Evolutionary conservation across 441 rosid genomes (phyloP), one percentile per base, ranked within the genome.

Genomic region (Mallotus japonicus): DNA sequence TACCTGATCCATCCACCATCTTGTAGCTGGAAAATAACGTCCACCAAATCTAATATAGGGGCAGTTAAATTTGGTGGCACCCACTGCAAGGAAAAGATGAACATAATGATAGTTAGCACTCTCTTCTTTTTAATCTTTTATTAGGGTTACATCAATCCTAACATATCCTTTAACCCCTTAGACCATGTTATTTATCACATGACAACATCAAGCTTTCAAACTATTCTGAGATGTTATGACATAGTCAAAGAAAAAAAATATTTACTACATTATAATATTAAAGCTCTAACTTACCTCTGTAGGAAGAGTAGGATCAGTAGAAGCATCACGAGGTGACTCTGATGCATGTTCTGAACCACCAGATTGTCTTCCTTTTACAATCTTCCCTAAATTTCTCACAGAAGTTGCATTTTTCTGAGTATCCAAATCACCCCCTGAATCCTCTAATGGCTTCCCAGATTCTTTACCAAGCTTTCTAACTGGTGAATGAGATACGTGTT

Each of bases 1-100:
- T 84, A 96, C 99, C 99, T 94, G 84, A 96, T 93, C 99, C 99
- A 96, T 70, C 99, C 98, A 75, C 98, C 97, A 84, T 94, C 99
- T 73, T 91, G 98, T 70, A 94, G 91, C 88, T 92, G 98, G 85
- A 96, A 91, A 77, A 96, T 84, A 78, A 90, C 97, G 83, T 91
- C 99, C 42, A 96, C 89, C 84, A 96, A 80, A 82, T 93, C 98
- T 71, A 96, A 85, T 44, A 96, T 70, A 34, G 97, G 99, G 24
- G 85, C 66, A n/a, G 91, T 85, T 82, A 96, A 77, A 85, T 91
- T 91, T 68, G 99, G 98, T 65, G 99, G 99, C 79, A 91, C 92
- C 99, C 98, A 96, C 99, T 96, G 90, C 87, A 88, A 56, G 50
- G 50, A 73, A 68, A 51, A 69, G 42, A 68, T 51, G 61, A 70